Evolutionary conservation across 345 rosid genomes (phyloP).

Genomic region (Passiflora organensis): DNA sequence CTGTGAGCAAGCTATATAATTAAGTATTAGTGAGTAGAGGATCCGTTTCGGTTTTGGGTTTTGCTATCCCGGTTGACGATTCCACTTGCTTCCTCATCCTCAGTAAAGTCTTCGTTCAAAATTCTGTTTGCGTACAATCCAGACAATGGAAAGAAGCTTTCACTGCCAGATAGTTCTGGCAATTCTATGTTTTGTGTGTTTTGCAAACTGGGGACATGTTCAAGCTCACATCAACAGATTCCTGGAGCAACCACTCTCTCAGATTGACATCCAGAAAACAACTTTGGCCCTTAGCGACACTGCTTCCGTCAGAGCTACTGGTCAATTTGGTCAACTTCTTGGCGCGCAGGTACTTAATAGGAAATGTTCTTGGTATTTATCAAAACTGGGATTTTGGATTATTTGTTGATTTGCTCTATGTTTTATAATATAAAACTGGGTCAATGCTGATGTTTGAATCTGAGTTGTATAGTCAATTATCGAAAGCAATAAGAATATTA

Average conservation of each 20-base stretch:
- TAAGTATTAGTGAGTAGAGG: too few relatives aligned
- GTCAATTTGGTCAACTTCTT: conserved; percentile 43
- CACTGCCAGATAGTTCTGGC: background rate
- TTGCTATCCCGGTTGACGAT: too few relatives aligned
- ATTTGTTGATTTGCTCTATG: background rate
- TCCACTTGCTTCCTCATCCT: too few relatives aligned
- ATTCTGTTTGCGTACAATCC: too few relatives aligned
- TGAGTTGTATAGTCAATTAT: too few relatives aligned
- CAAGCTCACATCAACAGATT: conserved; percentile 12
- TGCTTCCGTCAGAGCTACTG: conserved; percentile 43
- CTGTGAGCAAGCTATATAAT: too few relatives aligned
- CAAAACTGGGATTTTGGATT: background rate
- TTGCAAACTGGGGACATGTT: conserved; percentile 8
- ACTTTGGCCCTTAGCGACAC: conserved; percentile 35
- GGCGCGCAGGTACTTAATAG: conserved; percentile 44
- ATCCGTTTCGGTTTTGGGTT: too few relatives aligned
- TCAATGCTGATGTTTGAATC: background rate
- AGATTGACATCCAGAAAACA: conserved; percentile 48
- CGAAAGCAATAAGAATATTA: too few relatives aligned
- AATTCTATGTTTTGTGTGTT: background rate
- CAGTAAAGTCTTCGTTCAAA: too few relatives aligned
- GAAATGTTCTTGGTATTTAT: too few relatives aligned
- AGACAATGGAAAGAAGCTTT: background rate
- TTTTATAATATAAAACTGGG: background rate
- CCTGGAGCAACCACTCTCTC: conserved; percentile 61